Percentiles rank a stretch among this genome's conserved stretches.
Evolutionary conservation across 2,329 filamentous ascomycete genomes (phyloP).

Genomic region (Boeremia exigua): DNA sequence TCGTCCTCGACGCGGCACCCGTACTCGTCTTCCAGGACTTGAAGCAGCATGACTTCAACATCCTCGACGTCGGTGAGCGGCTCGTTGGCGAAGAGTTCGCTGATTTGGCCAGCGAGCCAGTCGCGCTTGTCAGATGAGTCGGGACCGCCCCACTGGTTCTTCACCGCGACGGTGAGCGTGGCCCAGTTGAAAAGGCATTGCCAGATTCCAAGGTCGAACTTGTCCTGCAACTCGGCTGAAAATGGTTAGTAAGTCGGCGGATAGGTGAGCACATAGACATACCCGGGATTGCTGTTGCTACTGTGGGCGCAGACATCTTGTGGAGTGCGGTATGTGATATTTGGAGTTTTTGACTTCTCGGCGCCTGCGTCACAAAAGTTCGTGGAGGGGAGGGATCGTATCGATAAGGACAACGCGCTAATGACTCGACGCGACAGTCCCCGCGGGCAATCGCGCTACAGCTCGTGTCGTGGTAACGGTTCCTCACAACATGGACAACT

Average conservation of each 20-base stretch:
- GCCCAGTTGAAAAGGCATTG: constrained; percentile 87
- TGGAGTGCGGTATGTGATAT: background rate
- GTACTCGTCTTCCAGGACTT: constrained; percentile 96
- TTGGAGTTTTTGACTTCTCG: constrained; percentile 2
- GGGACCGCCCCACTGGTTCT: constrained; percentile 86
- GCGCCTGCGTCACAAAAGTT: constrained; percentile 20
- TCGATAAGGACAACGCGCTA: constrained; percentile 15
- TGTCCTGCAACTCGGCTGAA: constrained; percentile 37
- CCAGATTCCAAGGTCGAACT: constrained; percentile 83
- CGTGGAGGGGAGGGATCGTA: constrained; percentile 2
- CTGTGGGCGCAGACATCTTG: constrained; percentile 18
- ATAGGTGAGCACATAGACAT: background rate
- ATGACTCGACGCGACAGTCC: background rate
- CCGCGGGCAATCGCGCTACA: background rate
- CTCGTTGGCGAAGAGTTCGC: constrained; percentile 71
- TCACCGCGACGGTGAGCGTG: constrained; percentile 83
- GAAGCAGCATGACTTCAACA: constrained; percentile 81
- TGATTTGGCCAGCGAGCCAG: constrained; percentile 90
- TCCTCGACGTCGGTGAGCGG: constrained; percentile 75
- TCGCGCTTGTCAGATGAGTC: constrained; percentile 87
- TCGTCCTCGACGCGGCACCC: constrained; percentile 92
- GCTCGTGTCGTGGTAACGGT: too few species aligned
- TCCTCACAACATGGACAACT: too few species aligned
- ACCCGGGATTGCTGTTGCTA: constrained; percentile 14
- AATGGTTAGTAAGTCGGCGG: background rate